Percentiles rank a stretch among this genome's conserved stretches.
Evolutionary conservation across 2,329 filamentous ascomycete species (phyloP).

Genomic region (Coniella lustricola): DNA sequence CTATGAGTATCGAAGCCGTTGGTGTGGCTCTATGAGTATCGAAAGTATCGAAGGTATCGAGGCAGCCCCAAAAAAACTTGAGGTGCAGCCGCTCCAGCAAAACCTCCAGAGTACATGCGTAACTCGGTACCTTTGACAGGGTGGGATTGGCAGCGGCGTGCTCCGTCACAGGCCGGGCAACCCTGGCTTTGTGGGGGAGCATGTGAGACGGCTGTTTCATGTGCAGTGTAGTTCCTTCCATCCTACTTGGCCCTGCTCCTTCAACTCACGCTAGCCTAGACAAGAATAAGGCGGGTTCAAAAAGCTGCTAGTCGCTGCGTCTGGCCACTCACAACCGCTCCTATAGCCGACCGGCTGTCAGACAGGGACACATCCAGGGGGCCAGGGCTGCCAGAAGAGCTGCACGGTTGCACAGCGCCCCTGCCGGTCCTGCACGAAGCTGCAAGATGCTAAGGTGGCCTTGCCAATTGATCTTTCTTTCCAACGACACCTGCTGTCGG

Average conservation of each 20-base stretch:
- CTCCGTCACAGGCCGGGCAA: background rate
- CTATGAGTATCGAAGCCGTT: too few species aligned
- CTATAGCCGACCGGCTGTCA: background rate
- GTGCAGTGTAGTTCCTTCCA: constrained; percentile 1
- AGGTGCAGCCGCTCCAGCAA: too few species aligned
- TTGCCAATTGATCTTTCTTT: constrained; percentile 23
- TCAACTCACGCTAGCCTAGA: background rate
- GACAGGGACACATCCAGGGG: too few species aligned
- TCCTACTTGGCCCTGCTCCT: background rate
- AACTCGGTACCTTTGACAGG: too few species aligned
- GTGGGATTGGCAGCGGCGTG: too few species aligned
- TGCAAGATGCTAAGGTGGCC: background rate
- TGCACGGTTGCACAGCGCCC: background rate
- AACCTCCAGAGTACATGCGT: too few species aligned
- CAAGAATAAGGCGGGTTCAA: background rate
- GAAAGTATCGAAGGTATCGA: too few species aligned
- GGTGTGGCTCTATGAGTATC: too few species aligned
- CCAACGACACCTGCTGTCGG: constrained; percentile 26
- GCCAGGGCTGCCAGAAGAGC: too few species aligned
- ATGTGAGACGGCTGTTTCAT: constrained; percentile 2
- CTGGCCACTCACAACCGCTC: background rate
- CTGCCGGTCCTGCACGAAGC: background rate
- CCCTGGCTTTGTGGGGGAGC: background rate
- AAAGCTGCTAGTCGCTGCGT: background rate
- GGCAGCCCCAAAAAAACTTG: too few species aligned